Evolutionary conservation across 768 basidiomycete species (phyloP).

Genomic region (Jaapia argillacea): DNA sequence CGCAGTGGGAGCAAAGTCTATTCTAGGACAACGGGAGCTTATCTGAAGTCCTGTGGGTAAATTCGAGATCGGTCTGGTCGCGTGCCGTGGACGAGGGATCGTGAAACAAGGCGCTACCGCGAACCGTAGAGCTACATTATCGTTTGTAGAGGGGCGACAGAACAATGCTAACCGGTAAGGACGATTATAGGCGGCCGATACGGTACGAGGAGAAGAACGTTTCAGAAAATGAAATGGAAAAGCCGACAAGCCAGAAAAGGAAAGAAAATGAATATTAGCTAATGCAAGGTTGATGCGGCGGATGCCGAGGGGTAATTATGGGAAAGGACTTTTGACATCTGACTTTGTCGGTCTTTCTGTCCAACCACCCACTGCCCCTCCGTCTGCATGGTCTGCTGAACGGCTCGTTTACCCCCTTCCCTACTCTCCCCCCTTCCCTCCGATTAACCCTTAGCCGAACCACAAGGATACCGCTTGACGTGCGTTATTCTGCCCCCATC

Average conservation of each 20-base stretch:
- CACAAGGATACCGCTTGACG: constrained; percentile 46
- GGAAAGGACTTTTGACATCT: background rate
- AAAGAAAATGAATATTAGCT: background rate
- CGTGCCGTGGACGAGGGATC: no score
- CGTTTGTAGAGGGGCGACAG: background rate
- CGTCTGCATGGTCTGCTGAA: background rate
- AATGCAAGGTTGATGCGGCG: background rate
- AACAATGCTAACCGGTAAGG: background rate
- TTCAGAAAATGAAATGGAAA: background rate
- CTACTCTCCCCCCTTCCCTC: constrained; percentile 21
- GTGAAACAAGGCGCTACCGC: no score
- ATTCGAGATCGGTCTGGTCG: no score
- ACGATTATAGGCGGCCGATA: background rate
- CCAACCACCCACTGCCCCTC: background rate
- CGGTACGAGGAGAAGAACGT: background rate
- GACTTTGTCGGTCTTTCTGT: background rate
- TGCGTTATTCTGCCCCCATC: constrained; percentile 13
- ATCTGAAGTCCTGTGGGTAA: no score
- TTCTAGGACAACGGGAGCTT: no score
- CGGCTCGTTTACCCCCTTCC: constrained; percentile 9
- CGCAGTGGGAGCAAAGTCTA: no score
- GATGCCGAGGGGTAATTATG: background rate
- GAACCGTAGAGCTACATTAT: background rate
- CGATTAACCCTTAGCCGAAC: constrained; percentile 34
- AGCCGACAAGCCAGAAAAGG: background rate